phyloP scores from a whole-genome alignment of 2,329 filamentous ascomycete genomes.

The Phialemoniopsis sp. region DNA sequence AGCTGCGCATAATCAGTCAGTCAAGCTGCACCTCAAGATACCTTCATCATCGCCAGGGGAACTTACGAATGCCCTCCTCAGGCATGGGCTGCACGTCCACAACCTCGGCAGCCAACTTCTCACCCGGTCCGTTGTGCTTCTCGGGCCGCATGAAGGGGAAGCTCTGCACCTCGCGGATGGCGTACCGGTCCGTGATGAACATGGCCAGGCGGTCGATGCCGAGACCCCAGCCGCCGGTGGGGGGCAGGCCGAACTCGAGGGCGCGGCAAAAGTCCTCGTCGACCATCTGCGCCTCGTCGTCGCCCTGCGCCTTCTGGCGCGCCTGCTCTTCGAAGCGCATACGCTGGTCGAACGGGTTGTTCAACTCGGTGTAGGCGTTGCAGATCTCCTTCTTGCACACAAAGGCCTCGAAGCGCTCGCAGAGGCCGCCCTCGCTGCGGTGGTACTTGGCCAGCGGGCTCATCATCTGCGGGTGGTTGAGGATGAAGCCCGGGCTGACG shows the following conservation, averaged over 20 bases:
- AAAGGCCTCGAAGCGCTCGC: conserved; percentile 96
- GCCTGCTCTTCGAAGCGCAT: conserved; percentile 93
- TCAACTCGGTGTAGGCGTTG: conserved; percentile 97
- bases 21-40: no score
- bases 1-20: conserved; percentile 1
- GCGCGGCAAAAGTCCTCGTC: conserved; percentile 94
- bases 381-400: conserved; percentile 96
- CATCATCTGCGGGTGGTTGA: conserved; percentile 79
- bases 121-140: conserved; percentile 35
- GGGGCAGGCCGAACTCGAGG: conserved; percentile 72
- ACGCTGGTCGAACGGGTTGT: conserved; percentile 93
- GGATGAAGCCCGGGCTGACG: conserved; percentile 86
- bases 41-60: no score
- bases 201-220: conserved; percentile 70
- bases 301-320: conserved; percentile 90
- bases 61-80: conserved; percentile 29
- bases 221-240: conserved; percentile 95
- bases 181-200: conserved; percentile 84
- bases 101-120: conserved; percentile 36
- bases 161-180: conserved; percentile 90
- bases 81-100: conserved; percentile 23
- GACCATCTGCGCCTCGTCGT: conserved; percentile 92
- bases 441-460: conserved; percentile 95
- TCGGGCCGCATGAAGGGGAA: conserved; percentile 99
- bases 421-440: conserved; percentile 74